A percentile compares a stretch with the other conserved stretches of the same genome.
These are phyloP conservation scores for Schoenoplectus tabernaemontani DNA, from an alignment of 202 grass and related monocot genomes.

Conservation along the genomic window DNA sequence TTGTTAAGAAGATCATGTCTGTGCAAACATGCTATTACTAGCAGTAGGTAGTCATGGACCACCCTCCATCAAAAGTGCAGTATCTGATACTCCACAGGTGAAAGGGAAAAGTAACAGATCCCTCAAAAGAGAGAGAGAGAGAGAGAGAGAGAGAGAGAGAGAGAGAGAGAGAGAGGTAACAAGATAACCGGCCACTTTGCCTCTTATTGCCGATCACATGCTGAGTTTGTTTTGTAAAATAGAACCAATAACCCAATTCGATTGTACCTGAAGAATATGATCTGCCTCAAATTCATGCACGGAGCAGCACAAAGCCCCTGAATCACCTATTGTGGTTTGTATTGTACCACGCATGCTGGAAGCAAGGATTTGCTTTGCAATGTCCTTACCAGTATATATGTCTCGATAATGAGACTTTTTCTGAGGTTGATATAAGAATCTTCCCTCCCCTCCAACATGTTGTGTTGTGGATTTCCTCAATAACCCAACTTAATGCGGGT, in stretches of 20 bases:
- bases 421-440: neutral
- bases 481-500: neutral
- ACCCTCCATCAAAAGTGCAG: constrained; percentile 1
- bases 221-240: neutral
- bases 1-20: neutral
- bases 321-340: neutral
- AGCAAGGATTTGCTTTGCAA: too few species aligned
- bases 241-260: neutral
- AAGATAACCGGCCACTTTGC: constrained; percentile 10
- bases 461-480: neutral
- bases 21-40: neutral
- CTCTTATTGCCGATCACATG: constrained; percentile 13
- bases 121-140: too few species aligned
- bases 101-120: constrained; percentile 12
- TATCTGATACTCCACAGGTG: constrained; percentile 14
- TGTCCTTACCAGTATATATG: neutral
- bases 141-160: too few species aligned
- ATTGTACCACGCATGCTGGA: neutral
- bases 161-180: constrained; percentile 14
- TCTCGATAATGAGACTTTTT: neutral
- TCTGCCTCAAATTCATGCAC: neutral
- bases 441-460: neutral
- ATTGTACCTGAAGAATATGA: neutral
- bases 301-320: neutral
- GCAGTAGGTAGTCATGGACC: neutral